Conservation (phyloP, 2,329 filamentous ascomycete species). For the Epichloe hybrida region DNA sequence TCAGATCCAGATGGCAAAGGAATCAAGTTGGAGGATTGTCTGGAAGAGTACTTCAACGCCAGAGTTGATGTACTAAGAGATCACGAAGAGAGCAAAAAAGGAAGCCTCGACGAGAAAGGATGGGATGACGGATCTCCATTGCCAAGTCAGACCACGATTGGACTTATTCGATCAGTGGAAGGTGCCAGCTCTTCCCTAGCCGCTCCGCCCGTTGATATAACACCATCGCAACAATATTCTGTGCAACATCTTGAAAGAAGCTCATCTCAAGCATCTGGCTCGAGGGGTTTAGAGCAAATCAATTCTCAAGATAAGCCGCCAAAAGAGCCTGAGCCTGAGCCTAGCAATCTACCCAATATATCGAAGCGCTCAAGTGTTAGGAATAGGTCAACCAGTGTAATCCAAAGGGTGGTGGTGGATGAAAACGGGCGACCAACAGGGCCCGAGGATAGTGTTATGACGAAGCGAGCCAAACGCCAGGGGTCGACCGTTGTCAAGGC, state of each 20-base stretch:
- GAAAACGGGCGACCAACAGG: constrained; percentile 31
- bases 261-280: background rate
- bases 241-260: background rate
- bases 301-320: background rate
- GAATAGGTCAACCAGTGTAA: constrained; percentile 44
- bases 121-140: constrained; percentile 13
- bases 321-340: background rate
- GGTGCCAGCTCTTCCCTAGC: constrained; percentile 22
- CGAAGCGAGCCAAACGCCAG: constrained; percentile 30
- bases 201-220: constrained; percentile 19
- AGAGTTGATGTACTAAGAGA: constrained; percentile 78
- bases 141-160: constrained; percentile 19
- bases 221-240: constrained; percentile 9
- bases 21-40: constrained; percentile 75
- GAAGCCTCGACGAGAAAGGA: constrained; percentile 15
- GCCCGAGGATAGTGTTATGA: constrained; percentile 26
- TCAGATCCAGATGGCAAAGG: constrained; percentile 54
- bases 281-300: background rate
- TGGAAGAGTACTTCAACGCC: constrained; percentile 93
- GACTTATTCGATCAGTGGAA: constrained; percentile 21
- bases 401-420: constrained; percentile 44
- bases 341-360: constrained; percentile 1
- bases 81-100: constrained; percentile 39
- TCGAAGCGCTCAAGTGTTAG: constrained; percentile 17
- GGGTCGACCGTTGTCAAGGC: constrained; percentile 53